Evolutionary conservation across 371 early-diverging fungal genomes (phyloP), one percentile per base, ranked within the genome.

Genomic region (Parasitella parasitica): DNA sequence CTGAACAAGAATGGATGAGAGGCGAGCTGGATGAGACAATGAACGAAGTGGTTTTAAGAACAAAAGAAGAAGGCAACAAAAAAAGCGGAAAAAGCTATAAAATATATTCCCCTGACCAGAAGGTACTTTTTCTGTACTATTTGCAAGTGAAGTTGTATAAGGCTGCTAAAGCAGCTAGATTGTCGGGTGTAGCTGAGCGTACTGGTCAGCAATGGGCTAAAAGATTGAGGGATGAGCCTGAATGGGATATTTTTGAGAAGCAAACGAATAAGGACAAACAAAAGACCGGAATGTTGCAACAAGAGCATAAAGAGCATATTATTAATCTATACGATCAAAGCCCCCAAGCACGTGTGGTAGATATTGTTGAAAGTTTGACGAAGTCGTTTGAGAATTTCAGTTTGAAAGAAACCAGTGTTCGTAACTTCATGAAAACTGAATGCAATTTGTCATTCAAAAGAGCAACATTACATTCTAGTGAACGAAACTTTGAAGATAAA

Each of bases 1-100:
- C 48, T 57, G 57, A 57, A 24, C 43, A 57, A 57, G 46, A 57
- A 57, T 22, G 48, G 22, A 57, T 57, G 57, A 57, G 57, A 57
- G 57, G 32, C 20, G 46, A 48, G 48, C 34, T 57, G 6, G 43
- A 57, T 48, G 48, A 57, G 57, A 57, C 34, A 20, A 57, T 57
- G 57, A 57, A 57, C 32, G 20, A 57, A 57, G 57, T 36, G 36
- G 36, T 13, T 36, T 36, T 13, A 13, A 36, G 9, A 36, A 36
- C 8, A 30, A 30, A 30, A 34, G 22, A 53, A 35, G 32, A 34
- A 34, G 48, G 48, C n/a, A 50, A 50, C 16, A 27, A 27, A 30
- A 30, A 30, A 30, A 30, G 32, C 32, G 8, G 32, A 30, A 30
- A 30, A 30, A 5, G 32, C 32, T 30, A 57, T 41, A 57, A 41